Evolutionary conservation across 345 rosid genomes (phyloP).

Genomic region (Anacardium occidentale): DNA sequence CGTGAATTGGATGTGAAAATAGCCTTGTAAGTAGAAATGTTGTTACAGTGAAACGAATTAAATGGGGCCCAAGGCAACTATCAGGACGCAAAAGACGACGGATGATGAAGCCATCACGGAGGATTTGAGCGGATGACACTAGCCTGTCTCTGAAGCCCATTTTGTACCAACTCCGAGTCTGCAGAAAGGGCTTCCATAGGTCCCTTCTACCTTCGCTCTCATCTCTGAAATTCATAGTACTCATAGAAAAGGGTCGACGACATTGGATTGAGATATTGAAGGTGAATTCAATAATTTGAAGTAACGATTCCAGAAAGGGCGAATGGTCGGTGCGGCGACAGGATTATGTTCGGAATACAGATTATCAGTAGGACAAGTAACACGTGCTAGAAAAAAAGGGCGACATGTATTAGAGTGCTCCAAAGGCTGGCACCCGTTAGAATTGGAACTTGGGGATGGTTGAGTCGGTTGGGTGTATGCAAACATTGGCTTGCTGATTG

Average conservation of each 20-base stretch:
- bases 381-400: not conserved
- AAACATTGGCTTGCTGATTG: no score
- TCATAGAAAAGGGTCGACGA: not conserved
- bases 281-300: not conserved
- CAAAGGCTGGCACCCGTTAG: not conserved
- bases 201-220: slow-evolving; percentile 55
- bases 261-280: not conserved
- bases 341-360: not conserved
- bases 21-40: not conserved
- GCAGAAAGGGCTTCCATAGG: slow-evolving; percentile 61
- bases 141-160: slow-evolving; percentile 67
- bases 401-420: not conserved
- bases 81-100: slow-evolving; percentile 63
- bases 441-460: not conserved
- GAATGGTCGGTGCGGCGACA: not conserved
- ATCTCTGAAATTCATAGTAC: slow-evolving; percentile 50
- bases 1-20: not conserved
- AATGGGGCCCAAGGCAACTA: slow-evolving; percentile 74
- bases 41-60: slow-evolving; percentile 67
- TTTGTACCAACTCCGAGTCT: slow-evolving; percentile 75
- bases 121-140: slow-evolving; percentile 53
- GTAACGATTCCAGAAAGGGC: not conserved
- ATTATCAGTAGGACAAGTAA: not conserved
- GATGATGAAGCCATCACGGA: slow-evolving; percentile 70
- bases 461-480: no score